Evolutionary conservation across 768 basidiomycete species (phyloP).

Genomic region (Collybiopsis confluens): DNA sequence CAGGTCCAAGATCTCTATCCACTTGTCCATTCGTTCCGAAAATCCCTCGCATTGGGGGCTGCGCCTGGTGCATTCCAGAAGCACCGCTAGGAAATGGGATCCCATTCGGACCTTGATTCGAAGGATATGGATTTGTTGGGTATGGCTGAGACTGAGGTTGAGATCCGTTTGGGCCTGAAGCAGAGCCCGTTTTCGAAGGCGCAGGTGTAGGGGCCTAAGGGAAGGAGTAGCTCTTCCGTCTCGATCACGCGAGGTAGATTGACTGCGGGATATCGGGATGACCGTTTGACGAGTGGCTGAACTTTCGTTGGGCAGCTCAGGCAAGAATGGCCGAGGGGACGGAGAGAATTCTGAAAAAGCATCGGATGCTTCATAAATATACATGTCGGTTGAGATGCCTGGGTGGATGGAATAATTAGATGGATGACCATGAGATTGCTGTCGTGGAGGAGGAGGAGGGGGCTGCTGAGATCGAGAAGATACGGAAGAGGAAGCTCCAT

Average conservation of each 20-base stretch:
- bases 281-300: neutral
- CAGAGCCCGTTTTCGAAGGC: neutral
- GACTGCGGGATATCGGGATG: neutral
- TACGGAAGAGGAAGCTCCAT: neutral
- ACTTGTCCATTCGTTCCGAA: conserved; percentile 1
- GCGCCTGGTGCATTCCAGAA: conserved; percentile 3
- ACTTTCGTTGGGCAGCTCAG: conserved; percentile 3
- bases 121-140: neutral
- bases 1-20: neutral
- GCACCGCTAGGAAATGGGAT: neutral
- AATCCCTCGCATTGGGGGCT: conserved; percentile 1
- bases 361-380: conserved; percentile 9
- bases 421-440: neutral
- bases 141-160: conserved; percentile 1
- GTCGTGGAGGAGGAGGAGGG: neutral
- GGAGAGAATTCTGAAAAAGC: conserved; percentile 5
- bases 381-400: conserved; percentile 2
- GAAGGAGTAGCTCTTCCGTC: neutral
- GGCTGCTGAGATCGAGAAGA: neutral
- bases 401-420: conserved; percentile 5
- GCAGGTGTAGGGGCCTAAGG: neutral
- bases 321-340: conserved; percentile 1
- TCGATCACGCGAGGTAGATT: neutral
- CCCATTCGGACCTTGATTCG: neutral
- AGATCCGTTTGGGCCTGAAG: neutral